Conservation (phyloP, 2,329 filamentous ascomycete species). For the Cladobotryum protrusum region DNA sequence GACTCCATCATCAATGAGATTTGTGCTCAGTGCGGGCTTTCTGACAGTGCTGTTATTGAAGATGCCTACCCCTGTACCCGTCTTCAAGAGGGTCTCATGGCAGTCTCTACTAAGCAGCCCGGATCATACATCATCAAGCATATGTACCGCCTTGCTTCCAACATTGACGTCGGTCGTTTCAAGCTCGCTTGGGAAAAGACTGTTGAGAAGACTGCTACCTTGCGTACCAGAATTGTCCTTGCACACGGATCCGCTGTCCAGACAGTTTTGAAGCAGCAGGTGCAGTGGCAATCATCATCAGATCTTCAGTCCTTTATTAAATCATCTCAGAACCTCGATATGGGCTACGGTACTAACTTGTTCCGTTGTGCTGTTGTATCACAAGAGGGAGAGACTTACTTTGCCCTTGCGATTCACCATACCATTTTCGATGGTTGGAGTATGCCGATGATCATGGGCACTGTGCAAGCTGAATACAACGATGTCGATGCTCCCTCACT, state of each 20-base stretch:
- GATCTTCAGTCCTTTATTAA: slow-evolving; percentile 3
- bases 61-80: slow-evolving; percentile 19
- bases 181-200: slow-evolving; percentile 22
- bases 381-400: not conserved
- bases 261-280: not conserved
- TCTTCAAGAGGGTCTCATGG: slow-evolving; percentile 19
- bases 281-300: not conserved
- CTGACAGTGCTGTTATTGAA: slow-evolving; percentile 5
- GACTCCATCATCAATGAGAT: not conserved
- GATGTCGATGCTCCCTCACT: not conserved
- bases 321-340: not conserved
- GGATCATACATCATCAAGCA: slow-evolving; percentile 28
- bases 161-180: slow-evolving; percentile 18
- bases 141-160: slow-evolving; percentile 16
- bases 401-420: slow-evolving; percentile 4
- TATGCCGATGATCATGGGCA: slow-evolving; percentile 6
- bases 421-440: slow-evolving; percentile 16
- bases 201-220: slow-evolving; percentile 6
- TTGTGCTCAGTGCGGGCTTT: not conserved
- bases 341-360: slow-evolving; percentile 8
- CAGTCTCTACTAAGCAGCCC: slow-evolving; percentile 24
- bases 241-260: not conserved
- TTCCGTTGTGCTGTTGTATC: slow-evolving; percentile 4
- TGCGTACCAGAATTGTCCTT: slow-evolving; percentile 9
- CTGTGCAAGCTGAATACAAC: slow-evolving; percentile 1